phyloP scores from a whole-genome alignment of 1,284 basidiomycete genomes.

The Ceratobasidium sp. region DNA sequence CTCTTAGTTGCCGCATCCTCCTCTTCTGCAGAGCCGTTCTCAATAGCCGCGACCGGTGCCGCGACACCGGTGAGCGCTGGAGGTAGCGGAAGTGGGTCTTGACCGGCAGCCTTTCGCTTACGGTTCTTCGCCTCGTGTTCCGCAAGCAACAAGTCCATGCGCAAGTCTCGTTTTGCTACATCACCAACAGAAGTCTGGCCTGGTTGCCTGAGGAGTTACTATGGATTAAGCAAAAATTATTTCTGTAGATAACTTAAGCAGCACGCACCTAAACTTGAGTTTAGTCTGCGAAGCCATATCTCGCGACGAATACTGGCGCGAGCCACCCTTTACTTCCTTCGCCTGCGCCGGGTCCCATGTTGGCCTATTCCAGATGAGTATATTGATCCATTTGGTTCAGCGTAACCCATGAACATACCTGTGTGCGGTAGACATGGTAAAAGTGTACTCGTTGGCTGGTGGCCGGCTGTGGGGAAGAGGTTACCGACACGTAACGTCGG shows the following conservation, averaged over 20 bases:
- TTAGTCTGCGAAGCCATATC: conserved; percentile 95
- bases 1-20: conserved; percentile 74
- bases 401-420: conserved; percentile 52
- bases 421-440: conserved; percentile 84
- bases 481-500: conserved; percentile 13
- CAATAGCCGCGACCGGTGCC: conserved; percentile 65
- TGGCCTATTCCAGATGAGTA: conserved; percentile 62
- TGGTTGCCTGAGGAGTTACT: conserved; percentile 71
- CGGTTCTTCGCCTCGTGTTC: conserved; percentile 87
- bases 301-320: conserved; percentile 88
- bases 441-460: conserved; percentile 29
- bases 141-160: conserved; percentile 83
- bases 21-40: conserved; percentile 64
- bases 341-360: conserved; percentile 92
- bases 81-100: conserved; percentile 59
- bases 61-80: conserved; percentile 55
- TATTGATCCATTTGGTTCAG: background rate
- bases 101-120: conserved; percentile 90
- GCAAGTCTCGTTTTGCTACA: conserved; percentile 82
- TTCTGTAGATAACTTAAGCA: background rate
- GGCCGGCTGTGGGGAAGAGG: conserved; percentile 11
- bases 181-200: conserved; percentile 86
- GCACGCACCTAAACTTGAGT: conserved; percentile 88
- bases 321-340: conserved; percentile 87
- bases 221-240: background rate